Base-by-base conservation (phyloP, 2,329 filamentous ascomycete species). In the Aspergillus caelatus region DNA sequence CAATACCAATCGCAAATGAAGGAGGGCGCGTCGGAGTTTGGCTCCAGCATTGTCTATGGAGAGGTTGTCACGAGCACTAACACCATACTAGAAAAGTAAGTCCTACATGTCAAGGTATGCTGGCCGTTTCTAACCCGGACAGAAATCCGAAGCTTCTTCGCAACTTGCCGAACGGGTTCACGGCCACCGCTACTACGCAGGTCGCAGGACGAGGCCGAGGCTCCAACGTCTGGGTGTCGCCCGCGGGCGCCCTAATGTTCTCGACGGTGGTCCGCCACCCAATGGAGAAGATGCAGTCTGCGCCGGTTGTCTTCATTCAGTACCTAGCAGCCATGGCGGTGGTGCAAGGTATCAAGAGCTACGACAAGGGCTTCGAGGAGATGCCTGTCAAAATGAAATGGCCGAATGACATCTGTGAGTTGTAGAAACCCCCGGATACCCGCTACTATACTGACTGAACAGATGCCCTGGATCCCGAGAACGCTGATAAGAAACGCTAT, bases 11-110 rank as follows among this genome's bases (percentile, higher is more conserved):
- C 78, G 14, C 84, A 85, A 55, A 83, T 85, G 1, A 77, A 79
- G 36, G 84, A 87, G 53, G 84, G 88, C 0, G 81, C 86, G 8
- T 77, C 76, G 4, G 80, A 86, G 28, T 98, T 96, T 83, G 95
- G 95, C 5, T 86, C 89, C 57, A 81, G 86, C 57, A 78, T 99
- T 4, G 82, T 98, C 67, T 98, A 98, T 73, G 94, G 91, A 59
- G 93, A 97, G 76, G 93, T 97, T 8, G 85, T 97, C 19, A 97
- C 94, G 3, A 96, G 93, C 75, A 99, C 95, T 32, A 97, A 94
- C 78, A 97, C 94, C 0, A 83, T 98, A 6, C 84, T 97, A 8
- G 95, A 98, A 72, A 97, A 95, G 90, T 91, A 77, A 67, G 80
- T 70, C 2, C 8, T 61, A 28, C 16, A 2, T 8, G 2, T 2